A percentile compares a stretch with the other conserved stretches of the same genome.
Conservation (phyloP, 306 rosid species). For the Vicia villosa region DNA sequence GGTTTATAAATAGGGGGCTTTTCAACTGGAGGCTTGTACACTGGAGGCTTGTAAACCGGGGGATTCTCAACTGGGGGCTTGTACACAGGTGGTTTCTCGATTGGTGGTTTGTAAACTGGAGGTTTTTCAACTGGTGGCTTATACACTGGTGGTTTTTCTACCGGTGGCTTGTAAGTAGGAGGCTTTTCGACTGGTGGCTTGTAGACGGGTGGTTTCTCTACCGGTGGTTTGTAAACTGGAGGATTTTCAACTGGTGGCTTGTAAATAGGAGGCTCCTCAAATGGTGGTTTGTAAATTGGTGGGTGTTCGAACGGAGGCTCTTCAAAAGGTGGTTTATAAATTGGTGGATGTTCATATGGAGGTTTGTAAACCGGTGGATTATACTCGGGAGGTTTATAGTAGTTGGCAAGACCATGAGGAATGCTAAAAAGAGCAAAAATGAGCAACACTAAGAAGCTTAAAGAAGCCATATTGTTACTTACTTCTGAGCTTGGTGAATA, state of each 20-base stretch:
- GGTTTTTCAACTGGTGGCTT: neutral
- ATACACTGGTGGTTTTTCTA: neutral
- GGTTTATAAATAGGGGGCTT: neutral
- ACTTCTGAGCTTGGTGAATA: neutral
- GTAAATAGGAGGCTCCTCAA: neutral
- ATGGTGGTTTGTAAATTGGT: neutral
- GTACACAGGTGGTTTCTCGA: neutral
- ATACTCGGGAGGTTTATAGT: neutral
- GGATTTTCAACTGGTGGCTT: neutral
- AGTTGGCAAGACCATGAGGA: slow-evolving; percentile 28
- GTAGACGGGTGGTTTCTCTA: neutral
- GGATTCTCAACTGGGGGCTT: neutral
- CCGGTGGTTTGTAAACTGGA: too few species aligned
- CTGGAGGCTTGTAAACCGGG: neutral
- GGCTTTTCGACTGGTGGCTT: too few species aligned
- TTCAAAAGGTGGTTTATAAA: neutral
- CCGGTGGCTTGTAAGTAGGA: neutral
- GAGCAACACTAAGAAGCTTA: slow-evolving; percentile 6
- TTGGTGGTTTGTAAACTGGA: neutral
- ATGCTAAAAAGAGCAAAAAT: neutral
- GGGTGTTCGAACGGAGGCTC: neutral
- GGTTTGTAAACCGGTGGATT: neutral
- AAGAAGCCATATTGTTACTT: slow-evolving; percentile 24
- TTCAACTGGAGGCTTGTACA: neutral
- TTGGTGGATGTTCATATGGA: neutral